Evolutionary conservation across 116 monocot species (phyloP), one percentile per base, ranked within the genome.

Genomic region (Zostera marina): DNA sequence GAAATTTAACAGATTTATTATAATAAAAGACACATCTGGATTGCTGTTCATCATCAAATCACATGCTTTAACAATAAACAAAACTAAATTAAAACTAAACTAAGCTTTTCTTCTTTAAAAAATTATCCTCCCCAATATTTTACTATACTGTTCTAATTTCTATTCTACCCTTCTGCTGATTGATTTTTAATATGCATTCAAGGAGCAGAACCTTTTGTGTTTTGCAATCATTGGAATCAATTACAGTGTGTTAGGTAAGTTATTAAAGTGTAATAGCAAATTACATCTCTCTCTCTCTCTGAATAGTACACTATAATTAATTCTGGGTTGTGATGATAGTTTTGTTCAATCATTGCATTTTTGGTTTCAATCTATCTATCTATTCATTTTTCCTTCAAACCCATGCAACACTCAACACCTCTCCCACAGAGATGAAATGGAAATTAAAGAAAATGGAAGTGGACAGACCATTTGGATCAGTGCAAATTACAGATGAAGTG

Each of bases 201-300:
- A 9, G n/a, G n/a, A n/a, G n/a, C n/a, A n/a, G 12, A 23, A 53
- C 5, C 12, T 12, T 38, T 39, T 40, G 16, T 56, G 13, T 39
- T 12, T 15, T 40, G 56, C 32, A 39, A 16, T 55, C 55, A 55
- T 56, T 51, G 38, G 38, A 56, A 56, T 38, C 40, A 56, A 56
- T 19, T 51, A 20, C 19, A 9, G 51, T 8, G 17, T 7, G 11
- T 16, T 51, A 19, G 19, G 9, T 19, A 9, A 3, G 19, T 51
- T 0, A 0, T 15, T 51, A 21, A 21, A 19, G 51, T 16, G 16
- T 16, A 8, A 13, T 47, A 47, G 15, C 5, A 47, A 47, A 47
- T 47, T 16, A 47, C 13, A 47, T 47, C 14, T 1, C 32, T 32
- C 0, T 32, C 32, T 32, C 32, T 32, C 32, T 32, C 0, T 32